Percentiles rank a stretch among this genome's conserved stretches.
Evolutionary conservation across 2,329 filamentous ascomycete genomes (phyloP).

Genomic region (Colletotrichum musae): DNA sequence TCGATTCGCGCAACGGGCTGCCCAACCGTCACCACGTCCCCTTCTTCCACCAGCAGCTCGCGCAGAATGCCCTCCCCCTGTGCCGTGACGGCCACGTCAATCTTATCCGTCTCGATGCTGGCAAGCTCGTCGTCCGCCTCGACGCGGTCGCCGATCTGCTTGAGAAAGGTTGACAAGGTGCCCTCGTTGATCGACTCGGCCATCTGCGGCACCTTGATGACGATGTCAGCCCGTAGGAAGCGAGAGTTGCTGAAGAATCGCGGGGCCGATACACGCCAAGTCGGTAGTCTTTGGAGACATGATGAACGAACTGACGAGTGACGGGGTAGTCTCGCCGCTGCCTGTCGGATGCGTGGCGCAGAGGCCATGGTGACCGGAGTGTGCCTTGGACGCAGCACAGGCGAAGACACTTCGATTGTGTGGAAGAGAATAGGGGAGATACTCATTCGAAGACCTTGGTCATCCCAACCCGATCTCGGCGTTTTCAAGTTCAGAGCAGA

Average conservation of each 20-base stretch:
- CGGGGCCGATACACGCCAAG: too few relatives aligned
- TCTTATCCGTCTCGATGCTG: conserved; percentile 53
- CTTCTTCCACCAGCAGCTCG: conserved; percentile 50
- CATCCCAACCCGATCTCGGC: too few relatives aligned
- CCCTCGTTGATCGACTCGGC: conserved; percentile 52
- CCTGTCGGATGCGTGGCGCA: too few relatives aligned
- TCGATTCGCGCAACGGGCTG: conserved; percentile 50
- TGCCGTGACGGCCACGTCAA: conserved; percentile 49
- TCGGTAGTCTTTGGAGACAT: too few relatives aligned
- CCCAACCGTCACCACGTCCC: conserved; percentile 51
- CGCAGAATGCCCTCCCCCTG: conserved; percentile 45
- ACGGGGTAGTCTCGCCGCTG: too few relatives aligned
- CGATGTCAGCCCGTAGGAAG: conserved; percentile 37
- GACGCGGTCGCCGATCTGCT: conserved; percentile 49
- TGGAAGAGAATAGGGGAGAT: too few relatives aligned
- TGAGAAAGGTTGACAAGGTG: conserved; percentile 46
- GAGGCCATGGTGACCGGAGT: too few relatives aligned
- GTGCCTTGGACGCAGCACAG: too few relatives aligned
- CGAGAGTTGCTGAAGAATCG: conserved; percentile 35
- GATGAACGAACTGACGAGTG: too few relatives aligned
- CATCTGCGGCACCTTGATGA: conserved; percentile 49
- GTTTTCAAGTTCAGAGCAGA: too few relatives aligned
- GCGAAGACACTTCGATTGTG: too few relatives aligned
- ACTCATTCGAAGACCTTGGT: too few relatives aligned
- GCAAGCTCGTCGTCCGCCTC: conserved; percentile 51